phyloP scores from a whole-genome alignment of 306 rosid genomes.

The Crataegus laevigata region DNA sequence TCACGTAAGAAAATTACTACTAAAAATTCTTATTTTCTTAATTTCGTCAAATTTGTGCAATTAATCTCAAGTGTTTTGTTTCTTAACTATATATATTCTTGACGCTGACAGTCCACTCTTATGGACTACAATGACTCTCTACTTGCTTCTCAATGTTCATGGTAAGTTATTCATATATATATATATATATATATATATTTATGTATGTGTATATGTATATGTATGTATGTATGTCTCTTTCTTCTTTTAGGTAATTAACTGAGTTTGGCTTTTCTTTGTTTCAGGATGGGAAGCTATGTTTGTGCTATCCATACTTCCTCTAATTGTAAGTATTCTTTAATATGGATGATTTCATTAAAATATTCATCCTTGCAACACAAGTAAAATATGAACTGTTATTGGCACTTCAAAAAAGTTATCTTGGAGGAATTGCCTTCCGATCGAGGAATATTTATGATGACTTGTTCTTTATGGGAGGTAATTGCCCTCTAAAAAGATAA shows the following conservation, averaged over 20 bases:
- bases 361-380: not conserved
- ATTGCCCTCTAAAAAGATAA: too few relatives aligned
- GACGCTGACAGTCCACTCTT: constrained; percentile 71
- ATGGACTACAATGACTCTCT: constrained; percentile 78
- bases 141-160: constrained; percentile 74
- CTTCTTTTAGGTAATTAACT: not conserved
- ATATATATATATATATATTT: too few relatives aligned
- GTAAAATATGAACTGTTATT: too few relatives aligned
- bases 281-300: constrained; percentile 75
- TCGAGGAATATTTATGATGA: too few relatives aligned
- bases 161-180: constrained; percentile 41
- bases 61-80: not conserved
- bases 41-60: not conserved
- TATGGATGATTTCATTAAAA: not conserved
- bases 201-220: not conserved
- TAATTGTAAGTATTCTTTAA: constrained; percentile 38
- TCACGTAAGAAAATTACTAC: constrained; percentile 44
- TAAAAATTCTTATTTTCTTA: not conserved
- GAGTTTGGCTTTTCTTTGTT: not conserved
- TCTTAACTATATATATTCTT: not conserved
- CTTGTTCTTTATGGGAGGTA: too few relatives aligned
- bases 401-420: too few relatives aligned
- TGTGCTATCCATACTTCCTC: constrained; percentile 69
- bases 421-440: too few relatives aligned
- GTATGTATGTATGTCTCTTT: too few relatives aligned